These are phyloP conservation scores for Chalaropsis thielavioides DNA, from an alignment of 2,329 filamentous ascomycete genomes.

Conservation along the genomic window DNA sequence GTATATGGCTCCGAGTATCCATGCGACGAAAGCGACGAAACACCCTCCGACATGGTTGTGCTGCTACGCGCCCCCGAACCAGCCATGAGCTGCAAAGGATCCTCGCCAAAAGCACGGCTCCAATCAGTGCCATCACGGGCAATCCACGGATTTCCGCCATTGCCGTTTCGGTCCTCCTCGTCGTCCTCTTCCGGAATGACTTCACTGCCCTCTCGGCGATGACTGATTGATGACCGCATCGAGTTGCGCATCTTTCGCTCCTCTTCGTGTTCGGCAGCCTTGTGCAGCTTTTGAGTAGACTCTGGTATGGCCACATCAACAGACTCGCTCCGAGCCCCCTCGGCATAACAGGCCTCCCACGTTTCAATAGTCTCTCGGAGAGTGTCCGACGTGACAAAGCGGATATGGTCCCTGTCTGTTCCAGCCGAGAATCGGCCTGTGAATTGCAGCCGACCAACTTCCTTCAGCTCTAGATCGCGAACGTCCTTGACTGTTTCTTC, in stretches of 20 bases:
- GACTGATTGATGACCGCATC: constrained; percentile 6
- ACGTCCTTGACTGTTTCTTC: constrained; percentile 55
- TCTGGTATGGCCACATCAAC: constrained; percentile 63
- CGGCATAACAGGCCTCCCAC: constrained; percentile 81
- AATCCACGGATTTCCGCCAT: constrained; percentile 47
- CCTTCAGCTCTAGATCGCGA: constrained; percentile 61
- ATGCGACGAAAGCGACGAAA: constrained; percentile 13
- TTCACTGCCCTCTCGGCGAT: not conserved
- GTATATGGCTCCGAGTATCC: constrained; percentile 12
- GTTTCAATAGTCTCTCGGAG: constrained; percentile 85
- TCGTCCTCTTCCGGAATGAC: constrained; percentile 12
- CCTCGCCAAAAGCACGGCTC: constrained; percentile 71
- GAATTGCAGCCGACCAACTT: constrained; percentile 72
- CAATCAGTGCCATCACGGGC: constrained; percentile 70
- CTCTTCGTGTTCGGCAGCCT: constrained; percentile 39
- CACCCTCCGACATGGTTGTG: not conserved
- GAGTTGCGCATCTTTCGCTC: constrained; percentile 8
- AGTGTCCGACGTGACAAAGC: constrained; percentile 75
- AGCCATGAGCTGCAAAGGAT: constrained; percentile 42
- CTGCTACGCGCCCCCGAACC: constrained; percentile 18
- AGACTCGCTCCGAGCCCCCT: constrained; percentile 61
- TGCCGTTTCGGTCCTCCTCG: constrained; percentile 39
- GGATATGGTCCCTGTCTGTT: constrained; percentile 71
- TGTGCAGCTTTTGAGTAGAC: constrained; percentile 60
- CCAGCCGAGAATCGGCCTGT: constrained; percentile 73